Evolutionary conservation across 805 yeast genomes (phyloP).

Genomic region (Schizosaccharomyces cryophilus): DNA sequence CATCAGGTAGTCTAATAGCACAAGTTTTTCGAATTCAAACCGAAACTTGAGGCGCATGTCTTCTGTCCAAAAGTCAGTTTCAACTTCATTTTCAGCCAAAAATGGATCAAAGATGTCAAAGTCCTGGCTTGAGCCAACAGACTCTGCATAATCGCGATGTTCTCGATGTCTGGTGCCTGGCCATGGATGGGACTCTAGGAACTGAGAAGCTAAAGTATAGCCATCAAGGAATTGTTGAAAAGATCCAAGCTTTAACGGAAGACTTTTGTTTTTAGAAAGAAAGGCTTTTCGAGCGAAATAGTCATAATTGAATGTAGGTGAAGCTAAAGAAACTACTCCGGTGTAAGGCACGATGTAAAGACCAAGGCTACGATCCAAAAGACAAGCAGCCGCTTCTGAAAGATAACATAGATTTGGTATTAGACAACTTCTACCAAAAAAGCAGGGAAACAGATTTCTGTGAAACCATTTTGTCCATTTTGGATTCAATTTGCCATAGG

Average conservation of each 20-base stretch:
- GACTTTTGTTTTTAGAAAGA: constrained; percentile 11
- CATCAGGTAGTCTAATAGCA: constrained; percentile 45
- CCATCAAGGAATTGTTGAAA: constrained; percentile 38
- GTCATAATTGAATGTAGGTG: constrained; percentile 28
- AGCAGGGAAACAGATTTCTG: constrained; percentile 50
- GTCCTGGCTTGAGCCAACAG: background rate
- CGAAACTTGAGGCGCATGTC: constrained; percentile 26
- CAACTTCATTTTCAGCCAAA: constrained; percentile 4
- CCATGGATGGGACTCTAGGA: constrained; percentile 30
- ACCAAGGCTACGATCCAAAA: constrained; percentile 35
- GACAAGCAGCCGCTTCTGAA: constrained; percentile 46
- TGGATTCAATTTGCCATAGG: constrained; percentile 54
- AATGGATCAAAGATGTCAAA: background rate
- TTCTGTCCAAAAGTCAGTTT: constrained; percentile 23
- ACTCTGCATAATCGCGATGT: background rate
- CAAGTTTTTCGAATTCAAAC: constrained; percentile 40
- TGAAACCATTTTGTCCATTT: constrained; percentile 66
- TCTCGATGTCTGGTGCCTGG: constrained; percentile 14
- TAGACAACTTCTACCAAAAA: constrained; percentile 47
- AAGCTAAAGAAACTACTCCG: constrained; percentile 26
- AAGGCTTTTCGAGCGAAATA: constrained; percentile 20
- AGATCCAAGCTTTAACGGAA: constrained; percentile 34
- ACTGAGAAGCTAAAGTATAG: constrained; percentile 36
- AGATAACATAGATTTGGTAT: constrained; percentile 52
- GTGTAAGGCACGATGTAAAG: constrained; percentile 43